Evolutionary conservation across 495 filamentous ascomycete genomes (phyloP).

Genomic region (Xanthoparmelia taractica): DNA sequence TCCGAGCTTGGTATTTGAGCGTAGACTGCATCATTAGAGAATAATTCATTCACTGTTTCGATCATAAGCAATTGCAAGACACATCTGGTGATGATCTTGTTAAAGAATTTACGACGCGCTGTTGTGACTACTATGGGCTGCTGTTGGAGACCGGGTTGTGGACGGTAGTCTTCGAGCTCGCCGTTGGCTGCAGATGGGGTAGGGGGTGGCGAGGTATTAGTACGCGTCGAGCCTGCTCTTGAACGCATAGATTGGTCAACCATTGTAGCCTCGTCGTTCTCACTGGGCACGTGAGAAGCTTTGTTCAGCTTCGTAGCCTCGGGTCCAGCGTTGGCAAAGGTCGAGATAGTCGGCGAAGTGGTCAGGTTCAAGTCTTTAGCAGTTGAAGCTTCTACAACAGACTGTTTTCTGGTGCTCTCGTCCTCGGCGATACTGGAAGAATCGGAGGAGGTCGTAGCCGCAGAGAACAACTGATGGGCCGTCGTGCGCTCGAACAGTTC

Average conservation of each 20-base stretch:
- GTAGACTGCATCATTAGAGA: slow-evolving; percentile 95
- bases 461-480: slow-evolving; percentile 86
- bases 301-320: slow-evolving; percentile 34
- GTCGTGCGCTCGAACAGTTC: slow-evolving; percentile 92
- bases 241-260: slow-evolving; percentile 9
- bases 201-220: slow-evolving; percentile 18
- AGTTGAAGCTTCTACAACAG: slow-evolving; percentile 20
- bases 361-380: slow-evolving; percentile 29
- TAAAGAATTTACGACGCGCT: slow-evolving; percentile 92
- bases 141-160: slow-evolving; percentile 62
- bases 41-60: slow-evolving; percentile 95
- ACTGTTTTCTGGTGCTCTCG: slow-evolving; percentile 18
- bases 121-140: slow-evolving; percentile 88
- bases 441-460: slow-evolving; percentile 54
- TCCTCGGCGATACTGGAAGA: slow-evolving; percentile 25
- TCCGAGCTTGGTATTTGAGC: slow-evolving; percentile 81
- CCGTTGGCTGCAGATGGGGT: slow-evolving; percentile 24
- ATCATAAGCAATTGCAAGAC: slow-evolving; percentile 98
- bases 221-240: slow-evolving; percentile 13
- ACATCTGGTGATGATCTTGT: slow-evolving; percentile 98
- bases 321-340: slow-evolving; percentile 5
- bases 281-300: slow-evolving; percentile 16
- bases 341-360: slow-evolving; percentile 26
- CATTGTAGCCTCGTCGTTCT: slow-evolving; percentile 25
- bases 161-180: slow-evolving; percentile 84